A percentile compares a stretch with the other conserved stretches of the same genome.
These are phyloP conservation scores for Coix lacrymajobi DNA, from an alignment of 176 grass and related monocot species.

Conservation along the genomic window DNA sequence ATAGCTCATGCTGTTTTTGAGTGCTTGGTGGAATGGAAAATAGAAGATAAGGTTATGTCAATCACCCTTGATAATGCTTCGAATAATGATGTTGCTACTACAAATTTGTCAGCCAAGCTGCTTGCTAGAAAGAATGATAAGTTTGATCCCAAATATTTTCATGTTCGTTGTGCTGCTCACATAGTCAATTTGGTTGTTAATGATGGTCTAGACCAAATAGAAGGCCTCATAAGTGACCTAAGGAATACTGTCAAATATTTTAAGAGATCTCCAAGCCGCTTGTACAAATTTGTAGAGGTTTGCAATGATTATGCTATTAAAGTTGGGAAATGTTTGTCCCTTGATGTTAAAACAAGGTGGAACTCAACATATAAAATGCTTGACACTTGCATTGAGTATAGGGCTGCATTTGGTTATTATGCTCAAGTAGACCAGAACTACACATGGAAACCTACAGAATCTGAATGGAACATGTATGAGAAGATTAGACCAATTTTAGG, in stretches of 20 bases:
- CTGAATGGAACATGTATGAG: not conserved
- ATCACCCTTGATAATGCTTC: not conserved
- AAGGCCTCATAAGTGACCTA: not conserved
- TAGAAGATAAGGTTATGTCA: not conserved
- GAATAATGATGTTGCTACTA: not conserved
- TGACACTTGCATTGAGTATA: not conserved
- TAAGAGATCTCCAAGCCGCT: too few relatives aligned
- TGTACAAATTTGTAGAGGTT: too few relatives aligned
- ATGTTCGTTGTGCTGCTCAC: not conserved
- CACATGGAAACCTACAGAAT: not conserved
- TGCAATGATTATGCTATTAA: not conserved
- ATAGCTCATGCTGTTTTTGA: too few relatives aligned
- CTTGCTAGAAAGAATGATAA: not conserved
- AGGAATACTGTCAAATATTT: too few relatives aligned
- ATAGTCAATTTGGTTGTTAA: not conserved
- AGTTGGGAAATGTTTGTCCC: not conserved
- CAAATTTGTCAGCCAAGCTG: not conserved
- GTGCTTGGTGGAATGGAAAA: too few relatives aligned
- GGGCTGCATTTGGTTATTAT: not conserved
- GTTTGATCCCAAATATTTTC: not conserved
- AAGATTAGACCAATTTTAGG: not conserved
- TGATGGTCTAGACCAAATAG: not conserved
- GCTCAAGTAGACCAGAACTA: not conserved
- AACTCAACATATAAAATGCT: not conserved
- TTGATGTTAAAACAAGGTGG: not conserved